Base-by-base conservation (phyloP, 2,329 filamentous ascomycete species). In the Tolypocladium nubicola region DNA sequence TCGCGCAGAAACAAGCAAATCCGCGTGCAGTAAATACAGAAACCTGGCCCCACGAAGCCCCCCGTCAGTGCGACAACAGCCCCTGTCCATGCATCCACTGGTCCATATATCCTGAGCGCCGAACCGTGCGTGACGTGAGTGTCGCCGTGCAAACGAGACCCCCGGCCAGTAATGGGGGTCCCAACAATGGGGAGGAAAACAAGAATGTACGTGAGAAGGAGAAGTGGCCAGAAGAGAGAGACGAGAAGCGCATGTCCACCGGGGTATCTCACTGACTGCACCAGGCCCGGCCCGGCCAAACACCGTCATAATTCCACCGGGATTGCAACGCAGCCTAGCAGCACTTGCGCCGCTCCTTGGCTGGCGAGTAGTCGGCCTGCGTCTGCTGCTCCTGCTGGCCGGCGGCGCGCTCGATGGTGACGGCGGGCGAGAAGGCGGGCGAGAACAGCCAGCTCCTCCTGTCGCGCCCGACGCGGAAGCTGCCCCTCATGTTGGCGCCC, bases 401-500 rank as follows among this genome's bases (percentile, higher is more conserved):
- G 11, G 68, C 71, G 9, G 69, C 70, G 43, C 74, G 75, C 57
- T 78, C 79, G 35, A 81, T 68, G 3, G 77, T 75, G 5, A 82
- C 71, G 13, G 77, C 74, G 1, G 79, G 79, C 13, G 77, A 78
- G 63, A 83, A 83, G 1, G 68, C 72, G 0, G 79, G 79, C 1
- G 79, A 77, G 62, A 84, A 83, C 30, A 84, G 66, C 82, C 82
- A 84, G 67, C 81, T 84, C 49, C 81, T 70, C 43, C 82, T 69
- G 64, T 85, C 82, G 55, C 79, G 73, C 9, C 81, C 81, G 19
- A 84, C 76, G 53, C 82, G 75, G 64, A 85, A 84, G 64, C 80
- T 84, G 11, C 68, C 69, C 23, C 79, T 66, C 2, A 73, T 65
- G 58, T 78, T 77, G 30, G 67, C 68, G 50, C 71, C 75, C 52